Percentiles rank a stretch among this genome's conserved stretches.
These are phyloP conservation scores for Fusarium sp. DNA, from an alignment of 2,329 filamentous ascomycete genomes.

Conservation along the genomic window DNA sequence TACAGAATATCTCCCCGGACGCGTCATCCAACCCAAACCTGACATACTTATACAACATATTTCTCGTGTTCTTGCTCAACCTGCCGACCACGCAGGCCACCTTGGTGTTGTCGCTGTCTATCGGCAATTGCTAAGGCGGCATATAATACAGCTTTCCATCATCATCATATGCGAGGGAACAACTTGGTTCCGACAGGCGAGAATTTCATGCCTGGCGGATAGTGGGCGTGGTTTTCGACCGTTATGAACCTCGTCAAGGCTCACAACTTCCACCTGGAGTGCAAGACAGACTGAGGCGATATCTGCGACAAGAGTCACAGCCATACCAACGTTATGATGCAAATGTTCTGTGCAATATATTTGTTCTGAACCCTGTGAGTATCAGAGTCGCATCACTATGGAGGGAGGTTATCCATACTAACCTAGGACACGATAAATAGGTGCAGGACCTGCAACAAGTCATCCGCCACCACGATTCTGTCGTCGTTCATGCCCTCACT, in stretches of 20 bases:
- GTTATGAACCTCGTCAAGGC: not conserved
- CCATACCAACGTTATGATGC: not conserved
- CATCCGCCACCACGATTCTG: not conserved
- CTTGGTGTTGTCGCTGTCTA: not conserved
- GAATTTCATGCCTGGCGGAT: not conserved
- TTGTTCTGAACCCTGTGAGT: not conserved
- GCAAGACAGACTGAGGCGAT: not conserved
- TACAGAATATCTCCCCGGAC: too few species aligned
- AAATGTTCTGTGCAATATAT: not conserved
- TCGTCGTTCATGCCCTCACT: not conserved
- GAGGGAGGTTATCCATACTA: not conserved
- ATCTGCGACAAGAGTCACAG: not conserved
- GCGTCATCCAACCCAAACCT: too few species aligned
- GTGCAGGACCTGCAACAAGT: not conserved
- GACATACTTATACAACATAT: not conserved
- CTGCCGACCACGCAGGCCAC: not conserved
- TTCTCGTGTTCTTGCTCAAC: not conserved
- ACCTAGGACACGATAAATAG: not conserved
- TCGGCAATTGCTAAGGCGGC: not conserved
- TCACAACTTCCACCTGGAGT: too few species aligned
- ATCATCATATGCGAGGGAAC: not conserved
- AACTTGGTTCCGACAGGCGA: not conserved
- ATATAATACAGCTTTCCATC: not conserved
- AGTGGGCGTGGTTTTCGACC: not conserved
- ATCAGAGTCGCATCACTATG: not conserved